phyloP scores from a whole-genome alignment of 2,329 filamentous ascomycete genomes.

The Orbilia brochopaga region DNA sequence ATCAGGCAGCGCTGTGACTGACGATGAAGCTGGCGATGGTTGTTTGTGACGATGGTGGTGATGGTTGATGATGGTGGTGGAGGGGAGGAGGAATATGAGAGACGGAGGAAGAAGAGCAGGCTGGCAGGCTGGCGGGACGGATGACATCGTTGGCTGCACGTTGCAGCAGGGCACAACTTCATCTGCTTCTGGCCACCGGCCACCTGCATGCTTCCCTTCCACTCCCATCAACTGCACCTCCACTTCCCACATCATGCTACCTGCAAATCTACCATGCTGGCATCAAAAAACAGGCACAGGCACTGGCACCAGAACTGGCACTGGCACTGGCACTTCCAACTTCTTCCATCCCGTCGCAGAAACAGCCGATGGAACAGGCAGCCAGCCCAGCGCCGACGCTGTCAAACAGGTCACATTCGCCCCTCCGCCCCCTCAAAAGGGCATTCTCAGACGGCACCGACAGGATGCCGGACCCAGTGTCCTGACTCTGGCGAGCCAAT shows the following conservation, averaged over 20 bases:
- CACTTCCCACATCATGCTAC: neutral
- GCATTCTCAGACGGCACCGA: slow-evolving; percentile 8
- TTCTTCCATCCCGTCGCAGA: slow-evolving; percentile 1
- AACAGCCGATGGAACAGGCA: slow-evolving; percentile 6
- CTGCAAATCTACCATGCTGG: no score
- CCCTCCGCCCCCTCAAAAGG: slow-evolving; percentile 1
- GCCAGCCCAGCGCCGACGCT: slow-evolving; percentile 5
- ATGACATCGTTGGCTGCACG: slow-evolving; percentile 1
- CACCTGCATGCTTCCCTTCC: no score
- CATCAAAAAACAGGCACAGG: no score
- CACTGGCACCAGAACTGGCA: no score
- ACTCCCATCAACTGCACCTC: neutral
- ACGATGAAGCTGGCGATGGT: neutral
- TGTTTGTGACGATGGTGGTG: neutral
- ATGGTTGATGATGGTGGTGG: neutral
- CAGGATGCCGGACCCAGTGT: neutral
- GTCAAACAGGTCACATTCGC: slow-evolving; percentile 11
- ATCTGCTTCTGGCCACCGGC: neutral
- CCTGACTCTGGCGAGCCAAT: slow-evolving; percentile 6
- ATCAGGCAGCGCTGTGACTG: neutral
- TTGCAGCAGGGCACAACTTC: neutral
- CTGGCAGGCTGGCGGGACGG: neutral
- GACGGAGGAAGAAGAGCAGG: slow-evolving; percentile 1
- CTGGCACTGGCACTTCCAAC: no score
- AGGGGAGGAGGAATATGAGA: neutral